phyloP scores from a whole-genome alignment of 1,284 basidiomycete genomes.

The Stygiomarasmius scandens region DNA sequence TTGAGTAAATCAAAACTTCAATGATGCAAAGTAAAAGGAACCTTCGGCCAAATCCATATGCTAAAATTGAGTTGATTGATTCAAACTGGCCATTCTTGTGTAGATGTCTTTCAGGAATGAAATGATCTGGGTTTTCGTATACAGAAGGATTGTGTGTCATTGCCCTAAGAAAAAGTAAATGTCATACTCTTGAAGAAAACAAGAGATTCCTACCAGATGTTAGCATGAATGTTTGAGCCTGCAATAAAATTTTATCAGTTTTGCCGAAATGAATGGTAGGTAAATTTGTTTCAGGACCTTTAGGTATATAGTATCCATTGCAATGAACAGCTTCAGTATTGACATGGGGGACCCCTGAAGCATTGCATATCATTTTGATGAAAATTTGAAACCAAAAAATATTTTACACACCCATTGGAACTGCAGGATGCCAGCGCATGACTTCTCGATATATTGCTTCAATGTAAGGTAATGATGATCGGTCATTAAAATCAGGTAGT shows the following conservation, averaged over 20 bases:
- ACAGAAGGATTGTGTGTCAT: slow-evolving; percentile 9
- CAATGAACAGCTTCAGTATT: slow-evolving; percentile 18
- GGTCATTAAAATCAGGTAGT: slow-evolving; percentile 32
- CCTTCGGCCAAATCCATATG: too few relatives aligned
- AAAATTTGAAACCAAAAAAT: background rate
- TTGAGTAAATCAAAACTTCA: too few relatives aligned
- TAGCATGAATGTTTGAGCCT: slow-evolving; percentile 6
- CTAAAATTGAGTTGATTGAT: too few relatives aligned
- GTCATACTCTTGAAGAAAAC: background rate
- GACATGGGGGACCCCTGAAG: slow-evolving; percentile 2
- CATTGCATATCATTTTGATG: too few relatives aligned
- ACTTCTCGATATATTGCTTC: slow-evolving; percentile 33
- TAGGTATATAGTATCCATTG: slow-evolving; percentile 21
- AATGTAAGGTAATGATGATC: slow-evolving; percentile 29
- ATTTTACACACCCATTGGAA: slow-evolving; percentile 14
- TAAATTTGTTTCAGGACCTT: slow-evolving; percentile 12
- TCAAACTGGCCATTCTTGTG: too few relatives aligned
- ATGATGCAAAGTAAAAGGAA: too few relatives aligned
- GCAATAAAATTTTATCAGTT: background rate
- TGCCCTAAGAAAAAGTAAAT: slow-evolving; percentile 4
- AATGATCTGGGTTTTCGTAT: slow-evolving; percentile 6
- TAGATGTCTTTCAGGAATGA: slow-evolving; percentile 11
- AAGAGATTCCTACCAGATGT: slow-evolving; percentile 14
- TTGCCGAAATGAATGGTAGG: background rate
- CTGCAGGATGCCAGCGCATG: slow-evolving; percentile 26